Evolutionary conservation across 2,329 filamentous ascomycete genomes (phyloP).

Genomic region (Apiospora arundinis): DNA sequence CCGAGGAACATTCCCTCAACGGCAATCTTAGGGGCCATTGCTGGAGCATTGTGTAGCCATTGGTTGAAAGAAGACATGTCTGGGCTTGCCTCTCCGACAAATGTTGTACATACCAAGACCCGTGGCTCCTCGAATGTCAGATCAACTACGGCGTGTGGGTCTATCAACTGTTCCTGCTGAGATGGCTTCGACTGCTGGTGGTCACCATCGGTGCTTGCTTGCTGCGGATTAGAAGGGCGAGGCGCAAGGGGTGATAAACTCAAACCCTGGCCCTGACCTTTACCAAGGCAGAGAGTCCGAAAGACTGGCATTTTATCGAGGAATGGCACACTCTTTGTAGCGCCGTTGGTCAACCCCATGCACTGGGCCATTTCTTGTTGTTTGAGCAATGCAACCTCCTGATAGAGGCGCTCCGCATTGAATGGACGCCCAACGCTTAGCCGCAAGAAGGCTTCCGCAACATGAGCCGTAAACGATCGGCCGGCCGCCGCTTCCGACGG

Average conservation of each 20-base stretch:
- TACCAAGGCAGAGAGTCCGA: conserved; percentile 62
- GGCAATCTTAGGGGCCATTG: conserved; percentile 62
- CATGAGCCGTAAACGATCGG: conserved; percentile 64
- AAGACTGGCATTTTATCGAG: conserved; percentile 53
- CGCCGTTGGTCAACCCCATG: conserved; percentile 53
- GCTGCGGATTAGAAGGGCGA: conserved; percentile 36
- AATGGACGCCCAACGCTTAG: conserved; percentile 62
- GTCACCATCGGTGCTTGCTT: conserved; percentile 38
- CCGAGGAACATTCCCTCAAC: conserved; percentile 74
- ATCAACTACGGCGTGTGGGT: conserved; percentile 56
- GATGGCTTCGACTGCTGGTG: conserved; percentile 33
- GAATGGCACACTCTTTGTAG: conserved; percentile 43
- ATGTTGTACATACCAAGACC: conserved; percentile 71
- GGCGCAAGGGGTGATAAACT: conserved; percentile 56
- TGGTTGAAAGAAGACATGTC: conserved; percentile 71
- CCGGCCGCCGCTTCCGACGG: conserved; percentile 49
- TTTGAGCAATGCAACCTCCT: conserved; percentile 57
- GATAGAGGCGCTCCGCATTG: conserved; percentile 60
- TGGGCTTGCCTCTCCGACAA: conserved; percentile 68
- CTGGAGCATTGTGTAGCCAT: conserved; percentile 67
- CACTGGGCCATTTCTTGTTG: conserved; percentile 53
- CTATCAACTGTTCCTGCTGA: conserved; percentile 51
- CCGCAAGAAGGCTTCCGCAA: conserved; percentile 61
- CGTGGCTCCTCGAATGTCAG: conserved; percentile 67
- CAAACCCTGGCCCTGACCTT: conserved; percentile 57